Evolutionary conservation across 768 basidiomycete genomes (phyloP).

Genomic region (Termitomyces titanicus): DNA sequence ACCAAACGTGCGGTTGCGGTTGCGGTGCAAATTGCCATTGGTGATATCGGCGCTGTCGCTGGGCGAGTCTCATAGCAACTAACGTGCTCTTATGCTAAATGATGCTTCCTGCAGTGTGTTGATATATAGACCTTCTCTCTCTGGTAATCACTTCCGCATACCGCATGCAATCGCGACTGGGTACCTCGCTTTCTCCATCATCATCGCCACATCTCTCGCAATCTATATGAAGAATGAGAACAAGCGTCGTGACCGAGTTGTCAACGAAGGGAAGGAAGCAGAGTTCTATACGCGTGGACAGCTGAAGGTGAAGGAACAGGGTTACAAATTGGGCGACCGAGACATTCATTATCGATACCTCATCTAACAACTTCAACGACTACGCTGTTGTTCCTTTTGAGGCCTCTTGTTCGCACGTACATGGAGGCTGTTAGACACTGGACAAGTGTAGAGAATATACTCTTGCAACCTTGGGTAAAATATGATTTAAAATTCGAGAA

Average conservation of each 20-base stretch:
- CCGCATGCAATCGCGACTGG: conserved; percentile 60
- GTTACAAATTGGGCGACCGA: conserved; percentile 34
- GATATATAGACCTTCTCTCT: conserved; percentile 50
- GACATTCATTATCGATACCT: conserved; percentile 38
- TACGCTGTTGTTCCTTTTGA: too few relatives aligned
- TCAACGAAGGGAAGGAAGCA: conserved; percentile 21
- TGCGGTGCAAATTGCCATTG: conserved; percentile 62
- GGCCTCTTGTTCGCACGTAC: too few relatives aligned
- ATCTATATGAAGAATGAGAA: conserved; percentile 50
- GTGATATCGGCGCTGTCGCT: conserved; percentile 56
- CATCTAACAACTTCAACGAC: conserved; percentile 17
- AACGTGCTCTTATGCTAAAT: neutral
- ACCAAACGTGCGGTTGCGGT: conserved; percentile 62
- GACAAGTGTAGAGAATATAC: neutral
- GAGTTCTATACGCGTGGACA: conserved; percentile 9
- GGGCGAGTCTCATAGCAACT: conserved; percentile 27
- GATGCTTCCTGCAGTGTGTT: conserved; percentile 34
- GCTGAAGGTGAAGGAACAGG: conserved; percentile 17
- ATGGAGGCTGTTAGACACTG: neutral
- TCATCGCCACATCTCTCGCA: conserved; percentile 42
- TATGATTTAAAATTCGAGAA: too few relatives aligned
- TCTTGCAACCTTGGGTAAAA: too few relatives aligned
- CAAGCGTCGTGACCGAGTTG: conserved; percentile 32
- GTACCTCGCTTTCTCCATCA: conserved; percentile 47
- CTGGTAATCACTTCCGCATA: conserved; percentile 43